Evolutionary conservation across 2,329 filamentous ascomycete species (phyloP).

Genomic region (Rutstroemia sp.): DNA sequence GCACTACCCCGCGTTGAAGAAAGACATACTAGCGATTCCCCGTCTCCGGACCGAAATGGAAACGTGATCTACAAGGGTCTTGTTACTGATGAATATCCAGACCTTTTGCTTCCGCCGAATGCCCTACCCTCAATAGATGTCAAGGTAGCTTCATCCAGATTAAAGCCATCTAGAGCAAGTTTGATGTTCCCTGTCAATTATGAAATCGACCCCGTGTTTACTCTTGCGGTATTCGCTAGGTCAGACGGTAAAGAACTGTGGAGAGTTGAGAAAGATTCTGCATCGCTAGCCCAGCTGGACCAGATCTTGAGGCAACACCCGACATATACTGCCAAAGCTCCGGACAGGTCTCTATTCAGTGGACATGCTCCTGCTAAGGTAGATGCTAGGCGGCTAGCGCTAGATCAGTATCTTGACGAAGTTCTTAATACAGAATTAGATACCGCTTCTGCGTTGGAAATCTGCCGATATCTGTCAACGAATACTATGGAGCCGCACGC

Average conservation of each 20-base stretch:
- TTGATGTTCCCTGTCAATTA: conserved; percentile 70
- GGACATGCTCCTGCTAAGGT: conserved; percentile 92
- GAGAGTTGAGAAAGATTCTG: conserved; percentile 88
- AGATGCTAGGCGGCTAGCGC: conserved; percentile 71
- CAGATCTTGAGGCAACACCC: conserved; percentile 67
- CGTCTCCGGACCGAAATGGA: conserved; percentile 33
- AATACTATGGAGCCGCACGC: conserved; percentile 55
- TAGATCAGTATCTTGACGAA: conserved; percentile 80
- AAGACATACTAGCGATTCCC: neutral
- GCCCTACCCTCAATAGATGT: conserved; percentile 80
- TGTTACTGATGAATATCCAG: conserved; percentile 78
- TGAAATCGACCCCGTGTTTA: conserved; percentile 92
- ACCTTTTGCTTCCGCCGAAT: conserved; percentile 78
- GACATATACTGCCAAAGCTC: conserved; percentile 67
- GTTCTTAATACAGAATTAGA: conserved; percentile 79
- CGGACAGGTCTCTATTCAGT: conserved; percentile 79
- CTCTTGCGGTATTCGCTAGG: conserved; percentile 75
- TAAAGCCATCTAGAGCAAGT: conserved; percentile 85
- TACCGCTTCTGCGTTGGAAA: conserved; percentile 64
- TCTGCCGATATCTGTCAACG: conserved; percentile 81
- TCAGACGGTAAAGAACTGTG: conserved; percentile 74
- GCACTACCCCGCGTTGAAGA: conserved; percentile 11
- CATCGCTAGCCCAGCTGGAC: conserved; percentile 75
- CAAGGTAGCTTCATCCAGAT: conserved; percentile 85
- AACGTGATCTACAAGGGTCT: conserved; percentile 66